Evolutionary conservation across 2,329 filamentous ascomycete species (phyloP).

Genomic region (Aspergillus latus): DNA sequence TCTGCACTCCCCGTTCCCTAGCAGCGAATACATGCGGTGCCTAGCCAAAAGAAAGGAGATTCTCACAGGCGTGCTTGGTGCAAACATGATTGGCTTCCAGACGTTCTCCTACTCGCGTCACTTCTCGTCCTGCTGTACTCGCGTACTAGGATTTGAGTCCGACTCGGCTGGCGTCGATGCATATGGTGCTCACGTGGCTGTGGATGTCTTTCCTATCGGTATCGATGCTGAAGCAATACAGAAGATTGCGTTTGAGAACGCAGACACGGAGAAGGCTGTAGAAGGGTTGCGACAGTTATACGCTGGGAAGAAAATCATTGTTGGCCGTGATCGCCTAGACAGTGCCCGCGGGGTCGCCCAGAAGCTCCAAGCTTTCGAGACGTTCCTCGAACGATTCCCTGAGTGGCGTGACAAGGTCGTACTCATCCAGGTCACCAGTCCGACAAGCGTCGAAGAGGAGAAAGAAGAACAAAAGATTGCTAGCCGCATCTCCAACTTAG

Average conservation of each 20-base stretch:
- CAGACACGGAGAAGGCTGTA: constrained; percentile 70
- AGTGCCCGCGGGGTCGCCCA: constrained; percentile 92
- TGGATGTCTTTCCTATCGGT: constrained; percentile 92
- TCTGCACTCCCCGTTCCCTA: constrained; percentile 90
- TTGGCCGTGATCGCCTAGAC: constrained; percentile 90
- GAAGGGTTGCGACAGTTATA: constrained; percentile 73
- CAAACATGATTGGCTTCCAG: constrained; percentile 94
- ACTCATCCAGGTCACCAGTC: constrained; percentile 90
- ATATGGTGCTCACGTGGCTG: constrained; percentile 82
- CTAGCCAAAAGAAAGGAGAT: constrained; percentile 85
- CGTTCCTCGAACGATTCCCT: constrained; percentile 85
- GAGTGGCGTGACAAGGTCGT: constrained; percentile 92
- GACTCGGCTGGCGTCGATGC: constrained; percentile 82
- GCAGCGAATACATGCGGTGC: constrained; percentile 91
- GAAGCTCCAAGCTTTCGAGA: constrained; percentile 91
- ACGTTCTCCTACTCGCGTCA: constrained; percentile 93
- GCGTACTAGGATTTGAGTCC: constrained; percentile 86
- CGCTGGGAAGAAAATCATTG: constrained; percentile 88
- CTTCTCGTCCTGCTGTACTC: constrained; percentile 90
- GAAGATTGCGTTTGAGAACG: constrained; percentile 68
- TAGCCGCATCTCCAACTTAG: constrained; percentile 84
- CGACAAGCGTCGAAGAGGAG: constrained; percentile 75
- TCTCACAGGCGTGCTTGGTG: constrained; percentile 81
- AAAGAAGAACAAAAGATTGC: constrained; percentile 79
- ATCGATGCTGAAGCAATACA: constrained; percentile 84